Evolutionary conservation across 768 basidiomycete species (phyloP), one percentile per base, ranked within the genome.

Genomic region (Phylloporus scabripes): DNA sequence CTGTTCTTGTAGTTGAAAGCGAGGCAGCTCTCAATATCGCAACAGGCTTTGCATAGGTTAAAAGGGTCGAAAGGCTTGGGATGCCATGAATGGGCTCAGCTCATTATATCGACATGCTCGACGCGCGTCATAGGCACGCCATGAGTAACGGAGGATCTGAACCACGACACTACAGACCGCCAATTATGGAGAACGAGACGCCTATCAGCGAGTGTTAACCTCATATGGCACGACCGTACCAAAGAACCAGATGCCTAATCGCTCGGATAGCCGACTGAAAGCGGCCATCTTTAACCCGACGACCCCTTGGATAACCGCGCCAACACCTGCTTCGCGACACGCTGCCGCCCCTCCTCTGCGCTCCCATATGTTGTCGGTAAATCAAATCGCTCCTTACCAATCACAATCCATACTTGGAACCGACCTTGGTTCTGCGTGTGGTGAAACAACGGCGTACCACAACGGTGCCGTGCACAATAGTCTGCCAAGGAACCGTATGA

Each of bases 341-440:
- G 66, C 57, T 76, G 66, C 36, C 68, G 59, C 15, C 75, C 76
- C 52, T 72, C 70, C 31, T 65, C 66, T 31, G 67, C 54, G 24
- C 60, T 72, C 26, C 49, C 47, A 50, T 74, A 77, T 18, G 60
- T 66, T 40, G 63, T 64, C 12, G 66, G 74, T n/a, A 77, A 64
- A 56, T 76, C 74, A 40, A 73, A 68, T 20, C 70, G 68, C 39
- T 74, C 72, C 29, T 64, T 65, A 15, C 71, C 73, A 36, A 76
- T 69, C 49, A 74, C 64, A n/a, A 76, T 70, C 76, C 76, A 78
- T 5, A 74, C 74, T 29, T 68, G 72, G 46, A 68, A 72, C 11
- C 45, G 54, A 18, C 40, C 46, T 20, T 53, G 40, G 1, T 17
- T 33, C 29, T 49, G 46, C 53, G 66, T 60, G 42, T 70, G 55